Base-by-base conservation (phyloP, 176 grass and related monocot species). In the Triticum aestivum region DNA sequence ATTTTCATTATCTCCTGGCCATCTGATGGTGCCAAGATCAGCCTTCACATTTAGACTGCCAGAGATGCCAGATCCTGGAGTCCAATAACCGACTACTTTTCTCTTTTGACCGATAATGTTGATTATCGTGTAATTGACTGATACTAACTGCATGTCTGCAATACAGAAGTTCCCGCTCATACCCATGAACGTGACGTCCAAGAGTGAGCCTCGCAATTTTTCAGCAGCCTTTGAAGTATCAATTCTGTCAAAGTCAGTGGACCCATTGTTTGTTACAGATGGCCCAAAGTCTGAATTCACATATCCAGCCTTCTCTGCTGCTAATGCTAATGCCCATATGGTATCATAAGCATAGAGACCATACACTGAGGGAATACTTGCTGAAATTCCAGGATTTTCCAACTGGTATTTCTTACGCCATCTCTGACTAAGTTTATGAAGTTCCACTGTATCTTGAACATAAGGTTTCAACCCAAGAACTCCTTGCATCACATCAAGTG, bases 261-360 rank as follows among this genome's bases (percentile, higher is more conserved):
- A 89, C 10, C 77, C 75, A 37, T 88, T 89, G 21, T 69, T 82
- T 85, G 27, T 37, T 65, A 71, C 73, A 79, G 87, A 84, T 0
- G 21, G 26, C 44, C 20, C 24, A 45, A 86, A 87, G 38, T 88
- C 82, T 42, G 91, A 85, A 75, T 85, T 81, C 20, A 75, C 20
- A 86, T 49, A 26, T 73, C 12, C 11, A 24, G 51, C 45, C 21
- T 70, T 44, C 56, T 93, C 87, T 85, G 91, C 89, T 45, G 92
- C 90, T 44, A 87, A 42, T 1, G 95, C 91, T 69, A 98, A 39
- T 18, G 88, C 78, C 91, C 89, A 93, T 44, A 90, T 52, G 0
- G 95, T 95, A 90, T 98, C 95, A 77, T 98, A 98, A 33, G 91
- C 95, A 92, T 90, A 95, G 33, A 98, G 72, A 71, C 91, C 85